Evolutionary conservation across 2,329 filamentous ascomycete genomes (phyloP), one percentile per base, ranked within the genome.

Genomic region (Epichloe aotearoae): DNA sequence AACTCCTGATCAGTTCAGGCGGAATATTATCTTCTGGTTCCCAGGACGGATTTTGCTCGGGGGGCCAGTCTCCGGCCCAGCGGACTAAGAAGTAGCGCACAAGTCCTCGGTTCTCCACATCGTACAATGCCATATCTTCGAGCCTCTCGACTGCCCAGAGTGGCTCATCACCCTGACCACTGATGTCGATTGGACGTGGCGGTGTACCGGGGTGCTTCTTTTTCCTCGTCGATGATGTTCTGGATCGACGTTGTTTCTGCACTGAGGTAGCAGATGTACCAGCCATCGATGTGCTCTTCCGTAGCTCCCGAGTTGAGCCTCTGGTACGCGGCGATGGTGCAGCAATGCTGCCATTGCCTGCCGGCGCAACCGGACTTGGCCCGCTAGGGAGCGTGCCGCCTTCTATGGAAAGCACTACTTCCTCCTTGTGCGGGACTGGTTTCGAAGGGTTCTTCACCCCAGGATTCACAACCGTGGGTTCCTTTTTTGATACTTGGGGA

Each of bases 41-140:
- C 77, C 77, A 81, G 0, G 76, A 75, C 0, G 75, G 74, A 50
- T 81, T 79, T 57, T 79, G 69, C 8, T 72, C 73, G 68, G 62
- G 0, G 0, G 77, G 75, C 77, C 77, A 81, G 52, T 77, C 62
- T 7, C 77, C 77, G 43, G 70, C 71, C 77, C 77, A 81, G 6
- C 72, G 70, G 1, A 81, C 75, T 33, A 71, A 65, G 59, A 76
- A 81, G 52, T 68, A 70, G 3, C 72, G 71, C 1, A 71, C 63
- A 0, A 57, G 46, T 8, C 62, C 62, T 2, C 56, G 59, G 4
- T 67, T 67, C 12, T 67, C 62, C 1, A 68, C 64, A 4, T 71
- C 61, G 40, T 67, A 61, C 4, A 68, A 47, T 15, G 63, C 62
- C 51, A 72, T 64, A n/a, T 60, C 70, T 52, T 73, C 70, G 2